Conservation (phyloP, 1,139 yeast genomes). For the Trichomonascaceae sp. region DNA sequence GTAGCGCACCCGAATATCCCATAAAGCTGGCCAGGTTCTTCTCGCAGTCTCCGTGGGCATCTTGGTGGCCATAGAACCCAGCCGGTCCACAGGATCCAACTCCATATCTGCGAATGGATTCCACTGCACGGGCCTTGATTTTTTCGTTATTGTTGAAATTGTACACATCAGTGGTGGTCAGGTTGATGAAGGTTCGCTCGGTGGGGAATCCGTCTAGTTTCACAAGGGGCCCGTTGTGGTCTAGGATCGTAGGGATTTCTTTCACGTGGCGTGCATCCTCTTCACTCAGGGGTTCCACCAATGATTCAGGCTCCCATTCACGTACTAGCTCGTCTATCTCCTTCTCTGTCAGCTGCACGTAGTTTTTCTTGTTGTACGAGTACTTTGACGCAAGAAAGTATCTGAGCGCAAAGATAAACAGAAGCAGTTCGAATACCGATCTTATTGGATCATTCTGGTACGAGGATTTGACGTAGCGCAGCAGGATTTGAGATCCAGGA, state of each 20-base stretch:
- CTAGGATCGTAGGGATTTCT: slow-evolving; percentile 49
- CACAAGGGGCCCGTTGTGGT: slow-evolving; percentile 44
- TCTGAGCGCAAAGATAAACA: slow-evolving; percentile 72
- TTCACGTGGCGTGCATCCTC: slow-evolving; percentile 51
- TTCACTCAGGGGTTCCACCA: slow-evolving; percentile 42
- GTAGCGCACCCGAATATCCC: slow-evolving; percentile 63
- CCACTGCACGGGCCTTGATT: slow-evolving; percentile 44
- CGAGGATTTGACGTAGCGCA: slow-evolving; percentile 74
- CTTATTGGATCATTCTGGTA: slow-evolving; percentile 91
- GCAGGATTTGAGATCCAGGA: slow-evolving; percentile 73
- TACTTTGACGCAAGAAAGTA: slow-evolving; percentile 76
- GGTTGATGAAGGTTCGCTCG: slow-evolving; percentile 20
- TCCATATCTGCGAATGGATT: slow-evolving; percentile 57
- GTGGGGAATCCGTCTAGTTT: slow-evolving; percentile 18
- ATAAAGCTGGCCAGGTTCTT: slow-evolving; percentile 61
- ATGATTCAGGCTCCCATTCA: slow-evolving; percentile 87
- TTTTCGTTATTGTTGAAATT: slow-evolving; percentile 46
- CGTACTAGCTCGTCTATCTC: slow-evolving; percentile 77
- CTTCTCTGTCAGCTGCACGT: slow-evolving; percentile 44
- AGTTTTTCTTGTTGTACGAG: slow-evolving; percentile 62
- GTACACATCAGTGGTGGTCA: slow-evolving; percentile 32
- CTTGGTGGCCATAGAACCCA: slow-evolving; percentile 93
- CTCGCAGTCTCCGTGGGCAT: slow-evolving; percentile 73
- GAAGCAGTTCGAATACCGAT: slow-evolving; percentile 64
- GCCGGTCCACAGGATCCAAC: slow-evolving; percentile 99